phyloP scores from a whole-genome alignment of 2,329 filamentous ascomycete species.

The Verticillium longisporum region DNA sequence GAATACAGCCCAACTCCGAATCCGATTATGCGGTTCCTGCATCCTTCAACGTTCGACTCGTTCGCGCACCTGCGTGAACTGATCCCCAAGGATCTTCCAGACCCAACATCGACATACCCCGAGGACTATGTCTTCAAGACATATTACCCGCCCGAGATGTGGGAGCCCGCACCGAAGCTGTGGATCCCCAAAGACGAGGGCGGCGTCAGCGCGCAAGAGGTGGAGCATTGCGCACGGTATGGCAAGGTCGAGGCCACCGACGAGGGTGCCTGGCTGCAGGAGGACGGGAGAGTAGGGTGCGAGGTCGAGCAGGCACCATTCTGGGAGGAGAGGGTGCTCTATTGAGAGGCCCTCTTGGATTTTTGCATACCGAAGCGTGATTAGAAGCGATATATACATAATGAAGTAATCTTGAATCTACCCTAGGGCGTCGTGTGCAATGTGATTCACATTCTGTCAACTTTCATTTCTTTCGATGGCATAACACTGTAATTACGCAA shows the following conservation, averaged over 20 bases:
- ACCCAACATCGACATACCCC: conserved; percentile 35
- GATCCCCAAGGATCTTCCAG: conserved; percentile 14
- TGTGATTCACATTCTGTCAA: too few species aligned
- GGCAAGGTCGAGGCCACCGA: conserved; percentile 63
- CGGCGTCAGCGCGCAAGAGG: conserved; percentile 65
- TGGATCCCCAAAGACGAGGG: conserved; percentile 71
- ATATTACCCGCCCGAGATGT: conserved; percentile 67
- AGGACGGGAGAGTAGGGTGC: conserved; percentile 35
- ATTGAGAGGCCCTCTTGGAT: not conserved
- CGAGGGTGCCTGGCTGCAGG: conserved; percentile 61
- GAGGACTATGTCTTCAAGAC: conserved; percentile 54
- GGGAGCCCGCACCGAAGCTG: conserved; percentile 51
- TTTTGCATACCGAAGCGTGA: not conserved
- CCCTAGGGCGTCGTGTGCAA: too few species aligned
- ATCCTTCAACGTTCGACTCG: conserved; percentile 69
- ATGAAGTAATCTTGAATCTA: not conserved
- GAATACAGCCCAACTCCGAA: conserved; percentile 28
- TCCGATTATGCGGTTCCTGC: conserved; percentile 61
- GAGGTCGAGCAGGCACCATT: conserved; percentile 12
- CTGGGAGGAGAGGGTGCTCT: conserved; percentile 9
- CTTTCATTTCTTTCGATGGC: too few species aligned
- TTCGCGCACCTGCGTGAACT: conserved; percentile 41
- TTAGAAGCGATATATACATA: not conserved
- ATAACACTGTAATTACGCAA: too few species aligned
- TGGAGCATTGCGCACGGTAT: conserved; percentile 53